Conservation (phyloP, 345 rosid genomes). For the Hirschfeldia incana region DNA sequence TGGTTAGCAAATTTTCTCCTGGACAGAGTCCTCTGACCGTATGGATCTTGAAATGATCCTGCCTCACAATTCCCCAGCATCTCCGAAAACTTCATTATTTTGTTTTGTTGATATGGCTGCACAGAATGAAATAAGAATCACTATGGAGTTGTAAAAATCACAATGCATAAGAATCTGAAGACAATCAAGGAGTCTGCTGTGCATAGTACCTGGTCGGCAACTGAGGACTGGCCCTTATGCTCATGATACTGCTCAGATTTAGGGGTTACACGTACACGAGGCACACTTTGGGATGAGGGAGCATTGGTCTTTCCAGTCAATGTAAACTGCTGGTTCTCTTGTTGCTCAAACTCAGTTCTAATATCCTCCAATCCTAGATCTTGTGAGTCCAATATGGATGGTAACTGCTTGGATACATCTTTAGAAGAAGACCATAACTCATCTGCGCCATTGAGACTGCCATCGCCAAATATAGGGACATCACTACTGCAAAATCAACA, state of each 20-base stretch:
- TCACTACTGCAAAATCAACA: slow-evolving; percentile 95
- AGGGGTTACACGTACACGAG: slow-evolving; percentile 29
- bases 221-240: slow-evolving; percentile 33
- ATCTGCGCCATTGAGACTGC: slow-evolving; percentile 60
- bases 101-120: slow-evolving; percentile 60
- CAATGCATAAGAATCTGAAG: slow-evolving; percentile 11
- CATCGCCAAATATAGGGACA: slow-evolving; percentile 79
- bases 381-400: slow-evolving; percentile 49
- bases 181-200: slow-evolving; percentile 20
- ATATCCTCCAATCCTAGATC: slow-evolving; percentile 47
- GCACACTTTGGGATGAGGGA: slow-evolving; percentile 46
- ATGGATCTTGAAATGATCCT: slow-evolving; percentile 42
- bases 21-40: slow-evolving; percentile 49
- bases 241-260: slow-evolving; percentile 44
- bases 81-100: slow-evolving; percentile 46
- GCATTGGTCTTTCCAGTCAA: slow-evolving; percentile 47
- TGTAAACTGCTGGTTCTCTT: slow-evolving; percentile 48
- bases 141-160: slow-evolving; percentile 5
- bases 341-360: slow-evolving; percentile 53
- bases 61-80: slow-evolving; percentile 46
- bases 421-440: slow-evolving; percentile 81
- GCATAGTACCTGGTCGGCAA: slow-evolving; percentile 59
- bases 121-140: slow-evolving; percentile 11
- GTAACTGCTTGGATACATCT: slow-evolving; percentile 54
- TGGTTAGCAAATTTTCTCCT: slow-evolving; percentile 46